Base-by-base conservation (phyloP, 2,329 filamentous ascomycete genomes). In the Stylonectria norvegica region DNA sequence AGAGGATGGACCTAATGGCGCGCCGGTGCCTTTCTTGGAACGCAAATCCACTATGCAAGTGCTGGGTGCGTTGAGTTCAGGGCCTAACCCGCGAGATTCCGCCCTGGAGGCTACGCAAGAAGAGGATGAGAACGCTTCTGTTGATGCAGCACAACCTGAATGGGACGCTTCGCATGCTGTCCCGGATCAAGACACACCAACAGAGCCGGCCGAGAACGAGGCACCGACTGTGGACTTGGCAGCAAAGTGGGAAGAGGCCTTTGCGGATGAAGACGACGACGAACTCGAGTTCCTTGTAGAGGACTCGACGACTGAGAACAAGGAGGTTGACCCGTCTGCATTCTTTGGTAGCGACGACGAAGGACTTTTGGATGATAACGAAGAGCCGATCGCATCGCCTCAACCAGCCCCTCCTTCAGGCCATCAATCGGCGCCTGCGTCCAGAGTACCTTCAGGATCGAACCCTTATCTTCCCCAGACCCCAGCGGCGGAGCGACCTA, bases 301-400 rank as follows among this genome's bases (percentile, higher is more conserved):
- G 8, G 80, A 87, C 20, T 66, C 72, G 11, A 59, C 63, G 2
- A 58, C 61, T 18, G 68, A 68, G 22, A 50, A 44, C 8, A 58
- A 63, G 20, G 73, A 72, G 38, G 56, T 86, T 14, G 82, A 87
- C 50, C 74, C 81, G 1, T 69, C 78, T 18, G 73, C 75, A 1
- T 81, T 91, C 51, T 82, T 90, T 49, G 81, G 86, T 32, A 90
- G 90, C 51, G 90, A 95, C 60, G 86, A 87, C 49, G 86, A 90
- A 56, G 89, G 88, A 1, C 85, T 96, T 45, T 69, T 96, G 8
- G 83, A 95, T 5, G 89, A 90, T 42, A 72, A 75, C 4, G 72
- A 70, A 9, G 66, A 73, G 15, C 60, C 72, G 12, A 42, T 60
- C 17, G 54, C 62, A 23, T 40, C 34, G 28, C 28, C 39, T 11